Conservation (phyloP, 73 alveolate genomes). For the Tetrahymena malaccensis region DNA sequence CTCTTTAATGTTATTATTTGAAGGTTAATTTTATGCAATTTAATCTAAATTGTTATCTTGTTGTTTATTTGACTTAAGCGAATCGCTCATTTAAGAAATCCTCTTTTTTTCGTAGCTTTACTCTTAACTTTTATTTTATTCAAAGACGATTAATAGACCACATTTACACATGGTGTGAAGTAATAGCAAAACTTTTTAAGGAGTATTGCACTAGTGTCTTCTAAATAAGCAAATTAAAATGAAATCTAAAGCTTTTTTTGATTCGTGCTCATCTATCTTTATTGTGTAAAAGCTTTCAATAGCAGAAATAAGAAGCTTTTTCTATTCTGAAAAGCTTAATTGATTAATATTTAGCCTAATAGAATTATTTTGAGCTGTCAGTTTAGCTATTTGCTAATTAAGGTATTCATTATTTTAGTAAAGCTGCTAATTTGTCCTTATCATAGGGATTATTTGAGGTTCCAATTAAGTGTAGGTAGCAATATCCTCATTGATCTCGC, state of each 20-base stretch:
- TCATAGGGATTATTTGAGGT: not conserved
- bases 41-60: not conserved
- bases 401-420: not conserved
- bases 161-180: not conserved
- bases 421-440: not conserved
- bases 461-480: not conserved
- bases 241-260: not conserved
- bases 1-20: not conserved
- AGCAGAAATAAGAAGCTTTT: not conserved
- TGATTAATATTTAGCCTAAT: not conserved
- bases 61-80: not conserved
- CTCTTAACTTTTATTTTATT: not conserved
- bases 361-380: not conserved
- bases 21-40: not conserved
- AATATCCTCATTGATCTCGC: not conserved
- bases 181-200: not conserved
- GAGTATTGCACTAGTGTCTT: not conserved
- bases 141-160: not conserved
- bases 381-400: not conserved
- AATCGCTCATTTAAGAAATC: not conserved
- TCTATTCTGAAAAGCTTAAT: not conserved
- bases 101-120: not conserved
- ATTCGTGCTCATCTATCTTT: not conserved
- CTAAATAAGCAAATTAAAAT: not conserved
- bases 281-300: not conserved